Base-by-base conservation (phyloP, 1,139 yeast species). In the Yamadazyma oceani region DNA sequence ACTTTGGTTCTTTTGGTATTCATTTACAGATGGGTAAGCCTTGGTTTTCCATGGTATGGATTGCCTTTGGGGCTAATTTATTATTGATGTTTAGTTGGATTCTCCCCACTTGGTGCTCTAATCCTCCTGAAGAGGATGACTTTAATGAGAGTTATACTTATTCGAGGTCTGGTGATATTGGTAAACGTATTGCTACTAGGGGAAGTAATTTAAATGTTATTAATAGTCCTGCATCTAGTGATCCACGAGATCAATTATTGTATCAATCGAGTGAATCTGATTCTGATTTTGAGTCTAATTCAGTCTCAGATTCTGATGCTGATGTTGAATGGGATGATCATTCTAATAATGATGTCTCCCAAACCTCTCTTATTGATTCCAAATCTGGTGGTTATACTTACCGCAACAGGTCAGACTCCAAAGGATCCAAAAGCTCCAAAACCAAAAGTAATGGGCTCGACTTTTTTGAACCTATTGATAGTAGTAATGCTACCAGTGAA, bases 1-100 rank as follows among this genome's bases (percentile, higher is more conserved):
- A 62, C 23, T 55, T 79, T 31, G 68, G 69, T 0, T 55, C 54
- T 11, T 79, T 64, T 51, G 83, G 83, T 0, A 60, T 79, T 4
- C 40, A 55, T 4, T 49, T 75, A 37, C 61, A 60, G 35, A 39
- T 64, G 24, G 82, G 83, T 0, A 29, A 34, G 0, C 42, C 51
- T 0, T 78, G 77, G 73, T 66, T 74, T 39, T 39, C 59, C 28
- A 26, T 75, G n/a, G 44, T 66, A 11, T 73, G 79, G 78, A 15
- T 58, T 1, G 44, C 60, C 2, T 55, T 62, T 26, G 55, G 45
- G 0, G 40, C 60, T 9, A 35, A 66, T 0, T 34, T 64, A 3
- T 32, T 73, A 1, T 39, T 51, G 5, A 53, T 53, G 57, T 30
- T 59, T 7, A 46, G 68, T 9, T 69, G 75, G 75, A 55, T 55